Percentiles rank a stretch among this genome's conserved stretches.
Evolutionary conservation across 495 filamentous ascomycete species (phyloP).

Genomic region (Lasiosphaeria hispida): DNA sequence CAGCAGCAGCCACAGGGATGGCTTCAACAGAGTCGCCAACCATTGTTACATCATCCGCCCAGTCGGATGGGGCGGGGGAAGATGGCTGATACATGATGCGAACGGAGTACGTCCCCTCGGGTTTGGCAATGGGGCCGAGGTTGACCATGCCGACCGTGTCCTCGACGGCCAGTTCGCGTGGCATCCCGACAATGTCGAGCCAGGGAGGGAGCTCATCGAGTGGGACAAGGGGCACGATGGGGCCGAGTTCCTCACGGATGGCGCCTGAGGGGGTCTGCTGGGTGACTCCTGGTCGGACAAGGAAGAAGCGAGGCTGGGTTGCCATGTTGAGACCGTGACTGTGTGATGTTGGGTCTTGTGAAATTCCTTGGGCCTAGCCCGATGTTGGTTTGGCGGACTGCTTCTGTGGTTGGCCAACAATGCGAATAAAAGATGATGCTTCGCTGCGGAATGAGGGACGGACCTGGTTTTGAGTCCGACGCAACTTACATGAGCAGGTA

Average conservation of each 20-base stretch:
- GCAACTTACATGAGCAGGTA: no score
- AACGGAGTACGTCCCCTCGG: conserved; percentile 33
- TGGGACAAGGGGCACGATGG: conserved; percentile 44
- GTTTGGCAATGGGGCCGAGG: conserved; percentile 33
- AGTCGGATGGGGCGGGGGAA: neutral
- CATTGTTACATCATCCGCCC: neutral
- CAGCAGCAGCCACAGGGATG: neutral
- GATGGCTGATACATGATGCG: conserved; percentile 13
- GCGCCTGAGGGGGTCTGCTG: conserved; percentile 16
- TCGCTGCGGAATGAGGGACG: no score
- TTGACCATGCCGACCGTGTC: conserved; percentile 39
- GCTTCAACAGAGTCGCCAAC: no score
- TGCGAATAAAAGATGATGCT: no score
- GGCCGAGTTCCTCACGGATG: conserved; percentile 22
- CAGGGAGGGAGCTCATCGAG: conserved; percentile 46
- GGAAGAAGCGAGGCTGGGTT: conserved; percentile 27
- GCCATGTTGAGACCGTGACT: conserved; percentile 10
- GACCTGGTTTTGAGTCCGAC: no score
- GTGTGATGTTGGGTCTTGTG: neutral
- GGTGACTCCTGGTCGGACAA: conserved; percentile 33
- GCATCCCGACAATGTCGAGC: conserved; percentile 37
- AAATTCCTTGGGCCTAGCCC: no score
- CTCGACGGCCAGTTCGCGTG: conserved; percentile 37
- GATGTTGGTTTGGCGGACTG: no score
- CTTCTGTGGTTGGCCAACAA: no score